Conservation (phyloP, 176 grass and related monocot species). For the Aegilops speltoides region DNA sequence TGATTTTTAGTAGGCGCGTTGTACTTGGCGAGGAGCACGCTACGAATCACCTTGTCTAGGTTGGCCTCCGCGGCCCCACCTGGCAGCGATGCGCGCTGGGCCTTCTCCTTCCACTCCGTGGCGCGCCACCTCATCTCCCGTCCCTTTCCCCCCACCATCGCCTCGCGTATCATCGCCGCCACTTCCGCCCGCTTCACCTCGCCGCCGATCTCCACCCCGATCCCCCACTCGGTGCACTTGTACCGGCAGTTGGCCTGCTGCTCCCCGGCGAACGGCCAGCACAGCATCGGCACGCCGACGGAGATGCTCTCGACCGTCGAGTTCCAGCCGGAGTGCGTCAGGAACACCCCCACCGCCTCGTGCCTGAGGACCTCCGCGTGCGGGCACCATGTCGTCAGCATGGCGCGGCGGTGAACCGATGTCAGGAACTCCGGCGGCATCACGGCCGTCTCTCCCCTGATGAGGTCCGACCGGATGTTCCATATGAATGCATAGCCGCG, state of each 20-base stretch:
- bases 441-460: slow-evolving; percentile 13
- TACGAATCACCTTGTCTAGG: not conserved
- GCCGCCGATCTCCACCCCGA: slow-evolving; percentile 53
- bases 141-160: not conserved
- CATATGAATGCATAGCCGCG: slow-evolving; percentile 47
- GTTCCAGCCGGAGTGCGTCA: slow-evolving; percentile 67
- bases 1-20: not conserved
- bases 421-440: slow-evolving; percentile 11
- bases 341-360: slow-evolving; percentile 43
- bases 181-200: slow-evolving; percentile 44
- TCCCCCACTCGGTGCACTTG: slow-evolving; percentile 50
- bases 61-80: slow-evolving; percentile 11
- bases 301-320: slow-evolving; percentile 15
- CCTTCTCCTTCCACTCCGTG: slow-evolving; percentile 26
- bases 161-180: slow-evolving; percentile 34
- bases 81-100: not conserved
- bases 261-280: slow-evolving; percentile 17
- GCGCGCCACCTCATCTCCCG: too few relatives aligned
- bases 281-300: slow-evolving; percentile 50
- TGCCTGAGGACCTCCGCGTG: slow-evolving; percentile 42
- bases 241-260: slow-evolving; percentile 65
- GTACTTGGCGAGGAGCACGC: not conserved
- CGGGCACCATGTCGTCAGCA: slow-evolving; percentile 52
- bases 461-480: slow-evolving; percentile 44
- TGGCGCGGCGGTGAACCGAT: not conserved